Base-by-base conservation (phyloP, 768 basidiomycete species). In the Termitomyces sp. region DNA sequence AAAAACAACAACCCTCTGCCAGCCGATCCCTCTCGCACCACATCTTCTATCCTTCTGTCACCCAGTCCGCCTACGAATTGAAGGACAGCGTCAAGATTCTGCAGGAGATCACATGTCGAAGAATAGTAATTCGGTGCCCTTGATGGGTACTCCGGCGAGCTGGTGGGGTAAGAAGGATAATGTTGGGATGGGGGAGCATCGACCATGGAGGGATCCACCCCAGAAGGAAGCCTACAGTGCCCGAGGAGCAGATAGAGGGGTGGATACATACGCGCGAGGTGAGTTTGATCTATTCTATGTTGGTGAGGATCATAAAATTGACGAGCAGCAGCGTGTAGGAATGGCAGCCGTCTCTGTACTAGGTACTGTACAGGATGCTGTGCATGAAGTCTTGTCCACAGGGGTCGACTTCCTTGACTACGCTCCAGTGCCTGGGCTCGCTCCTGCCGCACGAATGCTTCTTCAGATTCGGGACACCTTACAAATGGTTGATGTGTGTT, bases 401-500 rank as follows among this genome's bases (percentile, higher is more conserved):
- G 67, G 74, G 32, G 68, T 73, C 3, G 77, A 81, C 15, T 54
- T 80, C 6, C 70, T 78, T 16, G 68, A 74, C 4, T 73, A 82
- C 27, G 78, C 73, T 0, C 88, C 88, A 11, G 62, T 89, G 12
- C 75, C 79, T 0, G 85, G 84, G 0, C 70, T 89, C 5, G 69
- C 72, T 4, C 69, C 73, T 11, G 82, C 80, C 0, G 85, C 82
- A 0, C 72, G 67, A 39, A 77, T 75, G 3, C 63, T 89, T 45
- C 59, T 88, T 16, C 66, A 63, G 9, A 85, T 89, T n/a, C 89
- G 88, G 88, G 79, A 84, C 40, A 72, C 82, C 0, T 73, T 85
- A 5, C 75, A 84, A 53, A 61, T 68, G 22, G 82, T 88, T 12
- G 85, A 87, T 49, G 87, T 89, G 58, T 62, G 84, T 74, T 1